Evolutionary conservation across 441 rosid species (phyloP).

Genomic region (Melastoma candidum): DNA sequence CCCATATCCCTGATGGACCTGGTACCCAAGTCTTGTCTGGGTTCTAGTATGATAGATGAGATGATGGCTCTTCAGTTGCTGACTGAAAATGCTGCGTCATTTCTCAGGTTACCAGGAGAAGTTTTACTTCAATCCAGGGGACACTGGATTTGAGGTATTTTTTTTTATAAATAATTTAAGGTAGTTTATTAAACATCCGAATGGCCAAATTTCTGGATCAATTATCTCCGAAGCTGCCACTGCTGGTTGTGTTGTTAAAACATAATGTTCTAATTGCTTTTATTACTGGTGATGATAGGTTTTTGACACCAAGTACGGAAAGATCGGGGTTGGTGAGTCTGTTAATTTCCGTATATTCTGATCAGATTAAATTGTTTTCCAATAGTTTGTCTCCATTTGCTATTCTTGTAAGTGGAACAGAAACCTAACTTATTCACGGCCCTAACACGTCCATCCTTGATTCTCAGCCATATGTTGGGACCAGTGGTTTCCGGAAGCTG

Average conservation of each 20-base stretch:
- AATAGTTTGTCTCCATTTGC: no score
- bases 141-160: constrained; percentile 47
- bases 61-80: not conserved
- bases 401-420: no score
- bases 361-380: no score
- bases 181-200: constrained; percentile 21
- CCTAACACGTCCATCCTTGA: no score
- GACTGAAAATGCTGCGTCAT: not conserved
- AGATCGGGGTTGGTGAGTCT: constrained; percentile 80
- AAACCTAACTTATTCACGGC: no score
- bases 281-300: constrained; percentile 38
- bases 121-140: constrained; percentile 93
- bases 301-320: constrained; percentile 76
- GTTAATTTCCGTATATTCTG: not conserved
- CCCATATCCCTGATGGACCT: constrained; percentile 97
- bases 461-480: constrained; percentile 86
- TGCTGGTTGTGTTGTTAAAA: not conserved
- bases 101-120: constrained; percentile 81
- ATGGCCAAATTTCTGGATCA: not conserved
- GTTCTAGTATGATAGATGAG: constrained; percentile 12
- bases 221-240: not conserved
- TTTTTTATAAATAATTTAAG: constrained; percentile 18
- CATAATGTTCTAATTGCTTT: constrained; percentile 7
- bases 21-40: constrained; percentile 30
- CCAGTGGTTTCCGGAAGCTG: constrained; percentile 94